phyloP scores from a whole-genome alignment of 345 rosid species.

The Salix exigua region DNA sequence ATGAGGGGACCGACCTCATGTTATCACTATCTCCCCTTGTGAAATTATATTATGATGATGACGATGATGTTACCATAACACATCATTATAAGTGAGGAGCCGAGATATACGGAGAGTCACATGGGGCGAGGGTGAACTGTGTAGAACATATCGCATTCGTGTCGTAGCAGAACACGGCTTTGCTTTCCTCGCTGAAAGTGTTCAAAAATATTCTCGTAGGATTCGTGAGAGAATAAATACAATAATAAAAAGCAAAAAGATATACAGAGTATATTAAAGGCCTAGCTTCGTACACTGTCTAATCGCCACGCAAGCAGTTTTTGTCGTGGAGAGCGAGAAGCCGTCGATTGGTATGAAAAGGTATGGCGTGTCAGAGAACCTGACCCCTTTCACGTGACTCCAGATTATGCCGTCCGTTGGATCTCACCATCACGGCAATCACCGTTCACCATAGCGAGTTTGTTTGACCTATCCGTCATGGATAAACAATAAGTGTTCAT shows the following conservation, averaged over 20 bases:
- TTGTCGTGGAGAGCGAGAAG: background rate
- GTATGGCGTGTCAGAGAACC: background rate
- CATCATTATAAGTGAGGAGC: background rate
- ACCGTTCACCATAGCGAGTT: too few relatives aligned
- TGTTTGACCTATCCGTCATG: too few relatives aligned
- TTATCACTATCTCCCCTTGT: too few relatives aligned
- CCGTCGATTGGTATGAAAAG: background rate
- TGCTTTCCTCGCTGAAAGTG: too few relatives aligned
- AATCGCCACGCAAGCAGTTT: background rate
- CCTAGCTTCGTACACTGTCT: background rate
- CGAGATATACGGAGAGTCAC: conserved; percentile 26
- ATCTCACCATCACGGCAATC: background rate
- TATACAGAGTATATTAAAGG: background rate
- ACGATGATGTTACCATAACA: too few relatives aligned
- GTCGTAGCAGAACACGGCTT: too few relatives aligned
- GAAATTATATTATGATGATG: too few relatives aligned
- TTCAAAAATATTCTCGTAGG: too few relatives aligned
- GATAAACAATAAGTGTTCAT: too few relatives aligned
- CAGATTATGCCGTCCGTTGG: background rate
- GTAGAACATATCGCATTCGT: too few relatives aligned
- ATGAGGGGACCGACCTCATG: too few relatives aligned
- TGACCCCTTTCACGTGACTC: background rate
- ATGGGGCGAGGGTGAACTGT: conserved; percentile 6
- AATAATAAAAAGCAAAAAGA: too few relatives aligned
- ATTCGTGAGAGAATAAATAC: background rate